phyloP scores from a whole-genome alignment of 331 rosid species.

The Spiraea crenata region DNA sequence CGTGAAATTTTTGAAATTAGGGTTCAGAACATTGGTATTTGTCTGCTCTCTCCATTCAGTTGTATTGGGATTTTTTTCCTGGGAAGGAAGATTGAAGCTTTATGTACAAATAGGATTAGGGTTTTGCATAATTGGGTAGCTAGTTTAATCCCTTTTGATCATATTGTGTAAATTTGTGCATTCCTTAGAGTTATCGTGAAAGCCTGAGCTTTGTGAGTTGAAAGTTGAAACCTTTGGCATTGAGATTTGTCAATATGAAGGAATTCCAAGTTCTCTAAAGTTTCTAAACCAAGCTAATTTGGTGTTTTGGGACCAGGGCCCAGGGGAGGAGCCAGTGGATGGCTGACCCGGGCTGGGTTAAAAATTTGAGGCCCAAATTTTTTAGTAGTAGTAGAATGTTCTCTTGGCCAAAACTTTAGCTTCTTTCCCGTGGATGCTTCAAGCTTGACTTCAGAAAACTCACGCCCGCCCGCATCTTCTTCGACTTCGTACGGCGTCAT shows the following conservation, averaged over 20 bases:
- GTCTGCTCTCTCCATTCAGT: not conserved
- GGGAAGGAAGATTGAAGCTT: conserved; percentile 4
- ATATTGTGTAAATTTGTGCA: not conserved
- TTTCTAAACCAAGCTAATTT: not conserved
- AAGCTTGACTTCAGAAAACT: too few relatives aligned
- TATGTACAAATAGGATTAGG: not conserved
- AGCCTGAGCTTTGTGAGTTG: not conserved
- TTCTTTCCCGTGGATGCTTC: too few relatives aligned
- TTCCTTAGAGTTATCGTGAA: not conserved
- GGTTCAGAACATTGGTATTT: not conserved
- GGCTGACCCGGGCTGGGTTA: too few relatives aligned
- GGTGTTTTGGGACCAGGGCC: not conserved
- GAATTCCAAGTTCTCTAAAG: not conserved
- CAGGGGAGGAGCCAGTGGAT: too few relatives aligned
- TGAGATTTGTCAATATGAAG: not conserved
- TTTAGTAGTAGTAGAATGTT: too few relatives aligned
- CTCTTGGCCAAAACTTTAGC: too few relatives aligned
- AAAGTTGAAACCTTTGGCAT: conserved; percentile 8
- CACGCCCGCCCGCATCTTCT: too few relatives aligned
- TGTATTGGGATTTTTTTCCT: not conserved
- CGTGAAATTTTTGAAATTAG: not conserved
- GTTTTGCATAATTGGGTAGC: not conserved
- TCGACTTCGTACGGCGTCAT: too few relatives aligned
- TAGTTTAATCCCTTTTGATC: not conserved
- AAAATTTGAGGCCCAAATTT: too few relatives aligned